phyloP scores from a whole-genome alignment of 768 basidiomycete species.

The Amanita phalloides region DNA sequence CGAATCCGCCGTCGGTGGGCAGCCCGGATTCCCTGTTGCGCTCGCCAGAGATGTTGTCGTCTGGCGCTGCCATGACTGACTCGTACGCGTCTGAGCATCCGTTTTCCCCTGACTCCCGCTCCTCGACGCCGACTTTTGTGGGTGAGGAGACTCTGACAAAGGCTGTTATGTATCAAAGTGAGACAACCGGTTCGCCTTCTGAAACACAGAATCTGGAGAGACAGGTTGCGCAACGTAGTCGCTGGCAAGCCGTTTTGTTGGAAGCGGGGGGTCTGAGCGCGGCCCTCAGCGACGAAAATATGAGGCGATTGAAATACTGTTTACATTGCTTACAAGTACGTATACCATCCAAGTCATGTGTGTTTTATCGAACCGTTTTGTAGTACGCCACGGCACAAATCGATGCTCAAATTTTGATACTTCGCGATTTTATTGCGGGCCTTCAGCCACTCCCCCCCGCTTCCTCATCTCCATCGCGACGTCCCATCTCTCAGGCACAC shows the following conservation, averaged over 20 bases:
- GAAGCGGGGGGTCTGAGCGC: constrained; percentile 86
- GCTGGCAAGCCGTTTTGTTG: constrained; percentile 76
- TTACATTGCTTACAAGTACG: constrained; percentile 79
- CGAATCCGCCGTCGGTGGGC: constrained; percentile 5
- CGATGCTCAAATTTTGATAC: constrained; percentile 74
- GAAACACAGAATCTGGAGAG: constrained; percentile 17
- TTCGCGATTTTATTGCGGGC: constrained; percentile 75
- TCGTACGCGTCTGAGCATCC: constrained; percentile 21
- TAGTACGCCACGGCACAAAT: constrained; percentile 85
- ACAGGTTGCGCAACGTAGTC: constrained; percentile 61
- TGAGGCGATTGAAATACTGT: constrained; percentile 79
- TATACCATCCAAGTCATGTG: constrained; percentile 6
- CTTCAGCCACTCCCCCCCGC: constrained; percentile 39
- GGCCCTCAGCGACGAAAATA: constrained; percentile 84
- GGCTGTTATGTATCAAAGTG: neutral
- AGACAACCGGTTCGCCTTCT: neutral
- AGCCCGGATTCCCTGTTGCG: neutral
- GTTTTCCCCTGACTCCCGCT: constrained; percentile 18
- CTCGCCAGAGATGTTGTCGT: neutral
- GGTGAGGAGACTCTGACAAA: constrained; percentile 6
- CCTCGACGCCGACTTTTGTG: constrained; percentile 15
- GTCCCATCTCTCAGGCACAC: constrained; percentile 31
- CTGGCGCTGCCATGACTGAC: constrained; percentile 20
- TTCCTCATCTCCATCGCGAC: constrained; percentile 9
- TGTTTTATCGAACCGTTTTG: constrained; percentile 2